Percentiles rank a stretch among this genome's conserved stretches.
Evolutionary conservation across 1,284 basidiomycete species (phyloP).

Genomic region (Irpex sp.): DNA sequence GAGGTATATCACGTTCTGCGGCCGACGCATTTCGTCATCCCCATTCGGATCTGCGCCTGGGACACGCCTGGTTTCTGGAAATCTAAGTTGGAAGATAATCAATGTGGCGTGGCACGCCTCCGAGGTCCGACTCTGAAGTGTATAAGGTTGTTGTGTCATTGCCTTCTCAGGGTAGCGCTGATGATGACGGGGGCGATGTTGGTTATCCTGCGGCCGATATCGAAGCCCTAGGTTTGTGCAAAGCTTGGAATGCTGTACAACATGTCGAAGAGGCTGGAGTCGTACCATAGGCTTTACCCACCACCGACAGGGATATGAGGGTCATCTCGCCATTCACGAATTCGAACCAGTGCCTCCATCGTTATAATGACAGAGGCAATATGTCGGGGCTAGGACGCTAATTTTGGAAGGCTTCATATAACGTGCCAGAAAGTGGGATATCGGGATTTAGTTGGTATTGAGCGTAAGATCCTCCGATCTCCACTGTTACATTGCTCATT

Average conservation of each 20-base stretch:
- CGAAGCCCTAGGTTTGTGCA: too few relatives aligned
- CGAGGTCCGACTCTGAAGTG: background rate
- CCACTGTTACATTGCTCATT: background rate
- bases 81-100: background rate
- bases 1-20: background rate
- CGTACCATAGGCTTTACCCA: too few relatives aligned
- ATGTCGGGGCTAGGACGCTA: too few relatives aligned
- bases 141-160: background rate
- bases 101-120: background rate
- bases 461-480: background rate
- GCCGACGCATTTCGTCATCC: background rate
- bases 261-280: too few relatives aligned
- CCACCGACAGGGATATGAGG: too few relatives aligned
- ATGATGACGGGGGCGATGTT: too few relatives aligned
- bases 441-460: background rate
- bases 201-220: too few relatives aligned
- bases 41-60: background rate
- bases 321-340: too few relatives aligned
- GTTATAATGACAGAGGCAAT: background rate
- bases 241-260: too few relatives aligned
- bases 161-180: background rate
- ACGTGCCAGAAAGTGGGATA: background rate
- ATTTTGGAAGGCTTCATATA: background rate
- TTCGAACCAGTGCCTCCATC: background rate
- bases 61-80: background rate